phyloP scores from a whole-genome alignment of 495 filamentous ascomycete genomes.

The Chlorociboria aeruginascens region DNA sequence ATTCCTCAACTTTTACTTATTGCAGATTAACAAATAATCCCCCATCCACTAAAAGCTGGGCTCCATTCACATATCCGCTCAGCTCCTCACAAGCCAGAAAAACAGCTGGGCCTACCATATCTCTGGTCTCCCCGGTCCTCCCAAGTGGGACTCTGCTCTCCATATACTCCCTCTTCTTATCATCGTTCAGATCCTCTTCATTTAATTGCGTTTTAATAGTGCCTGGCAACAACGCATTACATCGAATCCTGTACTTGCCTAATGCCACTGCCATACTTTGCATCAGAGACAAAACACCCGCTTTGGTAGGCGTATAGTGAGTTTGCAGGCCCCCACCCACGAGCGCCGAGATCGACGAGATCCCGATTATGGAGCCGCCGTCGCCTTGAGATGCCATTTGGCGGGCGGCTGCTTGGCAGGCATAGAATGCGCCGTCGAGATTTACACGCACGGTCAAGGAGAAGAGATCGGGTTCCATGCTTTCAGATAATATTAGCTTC shows the following conservation, averaged over 20 bases:
- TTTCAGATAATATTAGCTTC: slow-evolving; percentile 11
- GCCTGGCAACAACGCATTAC: slow-evolving; percentile 77
- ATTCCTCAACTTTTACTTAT: slow-evolving; percentile 11
- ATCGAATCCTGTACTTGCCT: slow-evolving; percentile 64
- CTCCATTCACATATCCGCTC: slow-evolving; percentile 71
- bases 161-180: slow-evolving; percentile 69
- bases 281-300: slow-evolving; percentile 72
- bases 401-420: slow-evolving; percentile 67
- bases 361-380: slow-evolving; percentile 73
- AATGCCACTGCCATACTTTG: slow-evolving; percentile 72
- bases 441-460: slow-evolving; percentile 59
- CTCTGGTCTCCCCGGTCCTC: slow-evolving; percentile 51
- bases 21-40: slow-evolving; percentile 53
- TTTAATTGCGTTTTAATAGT: slow-evolving; percentile 82
- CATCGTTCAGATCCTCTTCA: slow-evolving; percentile 61
- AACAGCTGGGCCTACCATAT: slow-evolving; percentile 74
- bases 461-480: slow-evolving; percentile 48
- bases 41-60: slow-evolving; percentile 79
- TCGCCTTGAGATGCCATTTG: slow-evolving; percentile 59
- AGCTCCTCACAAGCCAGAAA: slow-evolving; percentile 72
- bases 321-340: slow-evolving; percentile 72
- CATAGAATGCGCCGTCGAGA: slow-evolving; percentile 77
- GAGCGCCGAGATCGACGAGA: slow-evolving; percentile 73
- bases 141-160: slow-evolving; percentile 75
- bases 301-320: slow-evolving; percentile 90